These are phyloP conservation scores for Pleomassaria siparia DNA, from an alignment of 2,329 filamentous ascomycete species.

Conservation along the genomic window DNA sequence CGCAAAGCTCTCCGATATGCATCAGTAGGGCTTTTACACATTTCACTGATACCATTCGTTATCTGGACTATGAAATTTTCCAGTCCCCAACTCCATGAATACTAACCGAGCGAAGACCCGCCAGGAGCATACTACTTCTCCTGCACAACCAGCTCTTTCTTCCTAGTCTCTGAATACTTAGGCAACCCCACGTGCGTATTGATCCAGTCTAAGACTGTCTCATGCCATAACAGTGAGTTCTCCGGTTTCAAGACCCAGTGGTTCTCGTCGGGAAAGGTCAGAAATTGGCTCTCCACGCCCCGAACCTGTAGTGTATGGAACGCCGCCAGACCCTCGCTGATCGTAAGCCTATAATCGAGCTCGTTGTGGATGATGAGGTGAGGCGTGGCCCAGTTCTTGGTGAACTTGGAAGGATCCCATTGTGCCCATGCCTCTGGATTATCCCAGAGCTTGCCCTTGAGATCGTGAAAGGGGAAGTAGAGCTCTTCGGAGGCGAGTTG, in stretches of 20 bases:
- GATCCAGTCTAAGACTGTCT: slow-evolving; percentile 78
- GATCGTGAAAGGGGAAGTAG: slow-evolving; percentile 54
- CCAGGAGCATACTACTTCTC: neutral
- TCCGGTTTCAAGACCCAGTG: slow-evolving; percentile 89
- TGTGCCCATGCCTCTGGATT: slow-evolving; percentile 53
- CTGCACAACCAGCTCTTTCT: slow-evolving; percentile 2
- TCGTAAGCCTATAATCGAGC: slow-evolving; percentile 82
- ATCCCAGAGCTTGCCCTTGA: slow-evolving; percentile 39
- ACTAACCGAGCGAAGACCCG: no score
- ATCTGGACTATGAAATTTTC: neutral
- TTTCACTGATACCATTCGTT: neutral
- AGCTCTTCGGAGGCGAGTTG: slow-evolving; percentile 55
- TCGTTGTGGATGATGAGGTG: slow-evolving; percentile 89
- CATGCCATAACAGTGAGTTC: slow-evolving; percentile 89
- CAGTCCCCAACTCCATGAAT: neutral
- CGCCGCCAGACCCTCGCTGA: slow-evolving; percentile 79
- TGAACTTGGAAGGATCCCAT: slow-evolving; percentile 60
- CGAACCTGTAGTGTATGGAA: slow-evolving; percentile 83
- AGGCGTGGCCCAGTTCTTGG: slow-evolving; percentile 77
- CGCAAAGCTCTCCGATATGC: no score
- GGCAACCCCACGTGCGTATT: slow-evolving; percentile 60
- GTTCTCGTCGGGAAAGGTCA: slow-evolving; percentile 80
- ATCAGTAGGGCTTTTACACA: neutral
- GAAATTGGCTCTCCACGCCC: slow-evolving; percentile 72
- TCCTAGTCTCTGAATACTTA: slow-evolving; percentile 37